Evolutionary conservation across 164 flowering plant species (phyloP).

Genomic region (Nymphaea thermarum): DNA sequence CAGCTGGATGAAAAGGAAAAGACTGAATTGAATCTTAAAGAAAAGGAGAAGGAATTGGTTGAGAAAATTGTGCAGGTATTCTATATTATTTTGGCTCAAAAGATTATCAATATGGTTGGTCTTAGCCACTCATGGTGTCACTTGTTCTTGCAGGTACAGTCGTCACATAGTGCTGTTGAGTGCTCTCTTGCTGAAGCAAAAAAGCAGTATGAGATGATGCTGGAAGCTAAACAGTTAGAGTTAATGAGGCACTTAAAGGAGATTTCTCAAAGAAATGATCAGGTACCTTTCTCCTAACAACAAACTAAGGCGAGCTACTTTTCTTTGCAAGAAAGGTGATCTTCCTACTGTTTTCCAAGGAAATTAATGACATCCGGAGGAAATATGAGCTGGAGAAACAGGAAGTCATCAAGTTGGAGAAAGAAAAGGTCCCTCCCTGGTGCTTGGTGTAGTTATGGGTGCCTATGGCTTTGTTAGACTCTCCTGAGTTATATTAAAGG

Average conservation of each 20-base stretch:
- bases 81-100: background rate
- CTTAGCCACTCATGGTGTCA: background rate
- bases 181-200: slow-evolving; percentile 58
- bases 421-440: slow-evolving; percentile 57
- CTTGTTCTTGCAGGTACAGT: slow-evolving; percentile 42
- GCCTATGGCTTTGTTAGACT: background rate
- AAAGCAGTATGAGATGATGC: slow-evolving; percentile 69
- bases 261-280: slow-evolving; percentile 90
- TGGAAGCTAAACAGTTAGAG: slow-evolving; percentile 79
- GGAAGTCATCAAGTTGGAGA: slow-evolving; percentile 65
- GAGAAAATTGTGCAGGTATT: slow-evolving; percentile 1
- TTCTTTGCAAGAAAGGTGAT: background rate
- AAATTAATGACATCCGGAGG: slow-evolving; percentile 83
- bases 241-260: slow-evolving; percentile 89
- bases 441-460: background rate
- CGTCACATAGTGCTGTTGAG: slow-evolving; percentile 43
- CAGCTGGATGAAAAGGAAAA: slow-evolving; percentile 56
- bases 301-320: background rate
- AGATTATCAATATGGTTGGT: background rate
- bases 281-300: slow-evolving; percentile 27
- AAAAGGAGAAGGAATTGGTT: slow-evolving; percentile 43
- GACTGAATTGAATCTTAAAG: slow-evolving; percentile 30
- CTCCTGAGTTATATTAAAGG: background rate
- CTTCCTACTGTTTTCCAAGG: slow-evolving; percentile 27
- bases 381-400: slow-evolving; percentile 84